Percentiles rank a stretch among this genome's conserved stretches.
Evolutionary conservation across 306 rosid genomes (phyloP).

Genomic region (Comarum palustre): DNA sequence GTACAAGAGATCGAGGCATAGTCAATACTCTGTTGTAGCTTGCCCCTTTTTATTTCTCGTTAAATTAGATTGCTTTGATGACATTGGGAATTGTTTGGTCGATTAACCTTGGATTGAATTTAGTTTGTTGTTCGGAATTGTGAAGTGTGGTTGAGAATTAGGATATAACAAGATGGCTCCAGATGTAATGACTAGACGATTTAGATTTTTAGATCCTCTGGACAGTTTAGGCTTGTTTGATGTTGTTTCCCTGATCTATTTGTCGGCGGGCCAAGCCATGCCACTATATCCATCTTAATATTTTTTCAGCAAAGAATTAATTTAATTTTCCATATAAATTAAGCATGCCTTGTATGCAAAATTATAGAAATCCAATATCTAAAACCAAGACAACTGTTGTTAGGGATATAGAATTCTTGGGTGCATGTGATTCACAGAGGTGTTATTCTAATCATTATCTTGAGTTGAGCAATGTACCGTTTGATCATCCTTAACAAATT

Average conservation of each 20-base stretch:
- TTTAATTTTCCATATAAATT: conserved; percentile 1
- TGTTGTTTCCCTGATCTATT: conserved; percentile 35
- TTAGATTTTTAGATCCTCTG: conserved; percentile 29
- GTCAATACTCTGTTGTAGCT: no score
- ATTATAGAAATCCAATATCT: conserved; percentile 13
- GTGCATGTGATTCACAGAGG: conserved; percentile 86
- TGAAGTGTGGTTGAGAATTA: no score
- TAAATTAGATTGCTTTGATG: no score
- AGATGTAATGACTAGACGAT: no score
- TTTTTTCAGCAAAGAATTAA: not conserved
- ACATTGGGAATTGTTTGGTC: no score
- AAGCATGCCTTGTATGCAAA: conserved; percentile 8
- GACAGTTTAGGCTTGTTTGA: conserved; percentile 6
- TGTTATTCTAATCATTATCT: conserved; percentile 61
- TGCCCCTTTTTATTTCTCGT: no score
- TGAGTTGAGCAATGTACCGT: conserved; percentile 20
- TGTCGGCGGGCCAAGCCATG: conserved; percentile 57
- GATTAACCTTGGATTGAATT: no score
- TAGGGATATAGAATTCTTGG: conserved; percentile 36
- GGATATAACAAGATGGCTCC: no score
- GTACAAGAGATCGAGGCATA: no score
- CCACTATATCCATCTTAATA: conserved; percentile 6
- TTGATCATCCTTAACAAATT: conserved; percentile 16
- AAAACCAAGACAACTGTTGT: conserved; percentile 33
- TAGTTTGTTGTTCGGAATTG: no score